Conservation (phyloP, 495 filamentous ascomycete species). For the Neurospora sp. region DNA sequence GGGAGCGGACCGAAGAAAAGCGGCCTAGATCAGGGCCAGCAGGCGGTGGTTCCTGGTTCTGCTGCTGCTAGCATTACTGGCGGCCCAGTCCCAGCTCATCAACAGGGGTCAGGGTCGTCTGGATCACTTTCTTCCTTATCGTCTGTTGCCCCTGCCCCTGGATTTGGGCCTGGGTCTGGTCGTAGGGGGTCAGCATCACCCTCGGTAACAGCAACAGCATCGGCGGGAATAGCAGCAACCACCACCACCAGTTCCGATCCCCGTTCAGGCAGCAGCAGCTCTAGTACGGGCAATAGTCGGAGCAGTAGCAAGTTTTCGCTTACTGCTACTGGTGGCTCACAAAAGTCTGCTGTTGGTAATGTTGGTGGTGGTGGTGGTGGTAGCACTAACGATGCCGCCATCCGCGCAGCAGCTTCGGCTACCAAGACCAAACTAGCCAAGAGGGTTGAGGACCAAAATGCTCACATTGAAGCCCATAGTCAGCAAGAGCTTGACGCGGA, state of each 20-base stretch:
- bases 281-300: not conserved
- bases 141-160: not conserved
- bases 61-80: not conserved
- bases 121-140: not conserved
- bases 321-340: not conserved
- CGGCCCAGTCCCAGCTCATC: not conserved
- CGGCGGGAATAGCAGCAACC: not conserved
- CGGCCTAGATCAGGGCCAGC: slow-evolving; percentile 12
- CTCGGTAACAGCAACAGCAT: not conserved
- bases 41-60: not conserved
- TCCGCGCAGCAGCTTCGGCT: not conserved
- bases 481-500: not conserved
- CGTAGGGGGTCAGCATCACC: not conserved
- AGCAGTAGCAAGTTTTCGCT: not conserved
- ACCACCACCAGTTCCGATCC: not conserved
- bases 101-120: not conserved
- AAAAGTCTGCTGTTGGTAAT: too few relatives aligned
- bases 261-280: not conserved
- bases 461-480: not conserved
- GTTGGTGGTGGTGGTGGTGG: not conserved
- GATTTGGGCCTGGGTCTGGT: not conserved
- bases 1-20: not conserved
- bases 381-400: not conserved
- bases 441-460: not conserved
- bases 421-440: not conserved